A percentile compares a stretch with the other conserved stretches of the same genome.
Evolutionary conservation across 2,329 filamentous ascomycete genomes (phyloP).

Genomic region (Nemania bipapillata): DNA sequence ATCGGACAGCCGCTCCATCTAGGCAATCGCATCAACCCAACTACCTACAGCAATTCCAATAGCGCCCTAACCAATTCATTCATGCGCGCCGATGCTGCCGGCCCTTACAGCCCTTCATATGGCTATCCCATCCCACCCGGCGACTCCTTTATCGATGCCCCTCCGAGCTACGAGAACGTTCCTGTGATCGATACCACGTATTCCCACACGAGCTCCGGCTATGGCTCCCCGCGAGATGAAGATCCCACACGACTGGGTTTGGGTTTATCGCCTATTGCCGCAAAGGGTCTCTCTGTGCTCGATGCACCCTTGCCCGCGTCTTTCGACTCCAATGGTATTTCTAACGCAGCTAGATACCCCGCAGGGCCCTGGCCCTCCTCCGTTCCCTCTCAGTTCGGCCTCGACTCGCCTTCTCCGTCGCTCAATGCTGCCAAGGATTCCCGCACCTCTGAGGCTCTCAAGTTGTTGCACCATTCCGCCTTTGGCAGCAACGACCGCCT

Average conservation of each 20-base stretch:
- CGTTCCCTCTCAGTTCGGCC: slow-evolving; percentile 88
- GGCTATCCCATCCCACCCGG: slow-evolving; percentile 58
- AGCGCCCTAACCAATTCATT: slow-evolving; percentile 79
- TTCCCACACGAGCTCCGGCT: slow-evolving; percentile 68
- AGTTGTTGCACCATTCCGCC: slow-evolving; percentile 72
- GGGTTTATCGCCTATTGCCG: slow-evolving; percentile 79
- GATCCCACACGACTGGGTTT: slow-evolving; percentile 69
- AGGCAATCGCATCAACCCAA: slow-evolving; percentile 73
- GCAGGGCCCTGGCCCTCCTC: slow-evolving; percentile 88
- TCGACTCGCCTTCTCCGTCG: slow-evolving; percentile 85
- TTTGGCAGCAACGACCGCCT: slow-evolving; percentile 75
- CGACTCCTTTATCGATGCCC: slow-evolving; percentile 57
- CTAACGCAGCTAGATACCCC: slow-evolving; percentile 83
- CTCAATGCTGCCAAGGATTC: slow-evolving; percentile 70
- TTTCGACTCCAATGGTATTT: slow-evolving; percentile 95
- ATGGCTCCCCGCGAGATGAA: slow-evolving; percentile 85
- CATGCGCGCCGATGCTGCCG: slow-evolving; percentile 67
- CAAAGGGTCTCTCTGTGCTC: slow-evolving; percentile 82
- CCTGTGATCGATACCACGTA: slow-evolving; percentile 69
- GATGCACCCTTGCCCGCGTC: slow-evolving; percentile 93
- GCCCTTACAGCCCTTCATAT: slow-evolving; percentile 57
- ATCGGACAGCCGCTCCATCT: slow-evolving; percentile 70
- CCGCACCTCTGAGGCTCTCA: slow-evolving; percentile 71
- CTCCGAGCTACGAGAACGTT: slow-evolving; percentile 66
- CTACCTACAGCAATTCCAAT: slow-evolving; percentile 69